A percentile compares a stretch with the other conserved stretches of the same genome.
phyloP scores from a whole-genome alignment of 768 basidiomycete genomes.

The Cantharellus anzutake region DNA sequence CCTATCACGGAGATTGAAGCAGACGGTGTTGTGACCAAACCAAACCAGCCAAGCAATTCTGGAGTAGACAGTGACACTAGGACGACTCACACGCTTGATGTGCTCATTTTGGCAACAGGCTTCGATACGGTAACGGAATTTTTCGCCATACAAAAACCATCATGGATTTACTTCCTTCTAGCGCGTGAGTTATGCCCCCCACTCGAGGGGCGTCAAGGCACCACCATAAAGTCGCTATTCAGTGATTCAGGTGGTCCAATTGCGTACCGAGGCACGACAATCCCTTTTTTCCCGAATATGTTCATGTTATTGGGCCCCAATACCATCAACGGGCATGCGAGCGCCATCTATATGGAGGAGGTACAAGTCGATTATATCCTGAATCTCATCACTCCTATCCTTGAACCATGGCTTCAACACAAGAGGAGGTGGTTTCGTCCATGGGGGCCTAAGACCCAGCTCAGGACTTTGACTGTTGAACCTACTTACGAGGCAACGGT shows the following conservation, averaged over 20 bases:
- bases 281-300: constrained; percentile 38
- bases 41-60: neutral
- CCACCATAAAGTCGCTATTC: constrained; percentile 27
- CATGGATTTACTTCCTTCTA: neutral
- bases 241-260: constrained; percentile 28
- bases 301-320: constrained; percentile 37
- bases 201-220: neutral
- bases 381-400: neutral
- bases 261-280: constrained; percentile 34
- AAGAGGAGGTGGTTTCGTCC: too few relatives aligned
- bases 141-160: constrained; percentile 13
- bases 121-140: constrained; percentile 6
- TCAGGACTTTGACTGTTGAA: neutral
- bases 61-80: constrained; percentile 24
- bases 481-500: neutral
- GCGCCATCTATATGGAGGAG: constrained; percentile 36
- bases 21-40: neutral
- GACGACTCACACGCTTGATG: neutral
- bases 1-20: neutral
- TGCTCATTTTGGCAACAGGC: neutral
- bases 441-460: neutral
- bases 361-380: constrained; percentile 18
- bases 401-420: neutral
- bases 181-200: neutral
- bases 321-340: constrained; percentile 36